Base-by-base conservation (phyloP, 495 filamentous ascomycete genomes). In the Cercophora newfieldiana region DNA sequence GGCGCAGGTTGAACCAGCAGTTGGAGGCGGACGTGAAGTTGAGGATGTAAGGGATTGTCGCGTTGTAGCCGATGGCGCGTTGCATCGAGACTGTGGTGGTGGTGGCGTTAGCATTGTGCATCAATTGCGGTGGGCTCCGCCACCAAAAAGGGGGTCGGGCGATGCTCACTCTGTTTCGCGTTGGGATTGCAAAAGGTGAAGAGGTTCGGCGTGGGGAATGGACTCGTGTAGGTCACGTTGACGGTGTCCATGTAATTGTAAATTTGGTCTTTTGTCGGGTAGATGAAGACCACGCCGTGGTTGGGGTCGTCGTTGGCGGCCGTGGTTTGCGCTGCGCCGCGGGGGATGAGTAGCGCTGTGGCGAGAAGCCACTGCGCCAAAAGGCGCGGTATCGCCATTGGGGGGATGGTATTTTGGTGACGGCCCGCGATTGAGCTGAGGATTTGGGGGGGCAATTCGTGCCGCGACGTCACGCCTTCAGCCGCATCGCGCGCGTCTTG, bases 191-290 rank as follows among this genome's bases (percentile, higher is more conserved):
- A 66, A 28, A 28, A 66, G 3, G 51, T n/a, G 25, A 54, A 66
- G 1, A 66, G 30, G 19, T 54, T 60, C 14, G 64, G 64, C 14
- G 56, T 56, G 26, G 64, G 57, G 19, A 66, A 66, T 4, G 64
- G 64, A 26, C 53, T 59, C 14, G 64, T 61, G 53, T 66, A 66
- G 1, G 64, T 66, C 56, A 66, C 64, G 30, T 60, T 54, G 19
- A 66, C 55, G 0, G 64, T 66, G 57, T 66, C 64, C 56, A 66
- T 61, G 3, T n/a, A 29, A 48, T 66, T 53, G 64, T 55, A 66
- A 14, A 65, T 59, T 10, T 65, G 63, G 3, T 33, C 48, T 10
- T 47, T 24, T 7, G 49, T 60, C 14, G 64, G 64, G 22, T 48
- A 66, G 29, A 61, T 21, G 64, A 66, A 66, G 0, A 66, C 47